A percentile compares a stretch with the other conserved stretches of the same genome.
These are phyloP conservation scores for Straminergon stramineum DNA, from an alignment of 225 moss, liverwort and hornwort species.

Conservation along the genomic window DNA sequence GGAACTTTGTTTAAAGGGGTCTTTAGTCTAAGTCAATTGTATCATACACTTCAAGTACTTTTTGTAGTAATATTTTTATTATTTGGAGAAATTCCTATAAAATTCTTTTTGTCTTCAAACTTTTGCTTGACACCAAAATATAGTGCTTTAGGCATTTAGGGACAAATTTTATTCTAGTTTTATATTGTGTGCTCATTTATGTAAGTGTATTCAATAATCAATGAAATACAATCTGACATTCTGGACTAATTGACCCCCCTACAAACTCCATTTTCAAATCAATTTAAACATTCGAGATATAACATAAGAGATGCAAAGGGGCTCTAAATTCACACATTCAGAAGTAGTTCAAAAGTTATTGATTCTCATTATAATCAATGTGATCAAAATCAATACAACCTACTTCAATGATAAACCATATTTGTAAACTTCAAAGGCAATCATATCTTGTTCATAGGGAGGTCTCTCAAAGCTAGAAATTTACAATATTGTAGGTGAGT, in stretches of 20 bases:
- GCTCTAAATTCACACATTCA: neutral
- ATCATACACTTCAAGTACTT: neutral
- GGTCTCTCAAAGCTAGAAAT: neutral
- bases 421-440: neutral
- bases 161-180: neutral
- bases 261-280: neutral
- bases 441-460: neutral
- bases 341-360: neutral
- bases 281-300: neutral
- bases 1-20: fast-evolving
- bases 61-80: neutral
- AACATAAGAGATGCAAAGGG: neutral
- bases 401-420: neutral
- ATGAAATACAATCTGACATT: neutral
- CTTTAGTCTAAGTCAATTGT: neutral
- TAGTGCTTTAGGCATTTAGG: neutral
- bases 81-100: neutral
- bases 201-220: neutral
- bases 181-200: neutral
- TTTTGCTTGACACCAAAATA: neutral
- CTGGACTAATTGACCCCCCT: neutral
- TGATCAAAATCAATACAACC: neutral
- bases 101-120: neutral
- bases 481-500: neutral
- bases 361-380: neutral